Percentiles rank a stretch among this genome's conserved stretches.
phyloP scores from a whole-genome alignment of 108 stramenopile genomes.

The Schizochytrium sp. region DNA sequence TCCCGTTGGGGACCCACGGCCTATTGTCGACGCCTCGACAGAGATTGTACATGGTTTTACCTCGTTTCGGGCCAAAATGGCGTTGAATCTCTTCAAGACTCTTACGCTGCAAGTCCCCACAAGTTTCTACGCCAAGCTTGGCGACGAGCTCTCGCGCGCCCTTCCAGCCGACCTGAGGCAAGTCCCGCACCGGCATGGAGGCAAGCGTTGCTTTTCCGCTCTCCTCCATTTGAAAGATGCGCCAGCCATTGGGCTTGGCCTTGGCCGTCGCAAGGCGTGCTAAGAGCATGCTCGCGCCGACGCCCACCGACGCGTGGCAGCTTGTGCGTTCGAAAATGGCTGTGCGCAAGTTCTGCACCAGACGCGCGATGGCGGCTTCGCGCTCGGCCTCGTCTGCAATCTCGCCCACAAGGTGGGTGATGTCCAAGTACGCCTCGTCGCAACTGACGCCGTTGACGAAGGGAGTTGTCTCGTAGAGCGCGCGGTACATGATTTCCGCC shows the following conservation, averaged over 20 bases:
- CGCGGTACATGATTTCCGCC: slow-evolving; percentile 33
- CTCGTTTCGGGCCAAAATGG: not conserved
- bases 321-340: slow-evolving; percentile 28
- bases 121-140: not conserved
- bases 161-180: not conserved
- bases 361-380: not conserved
- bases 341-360: slow-evolving; percentile 20
- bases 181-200: not conserved
- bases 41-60: not conserved
- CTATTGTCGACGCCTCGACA: not conserved
- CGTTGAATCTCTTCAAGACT: not conserved
- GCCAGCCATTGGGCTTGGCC: slow-evolving; percentile 46
- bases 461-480: slow-evolving; percentile 30
- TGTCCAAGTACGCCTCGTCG: slow-evolving; percentile 48
- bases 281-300: slow-evolving; percentile 38
- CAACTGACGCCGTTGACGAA: slow-evolving; percentile 47
- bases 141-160: not conserved
- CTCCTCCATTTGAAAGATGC: slow-evolving; percentile 16
- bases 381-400: not conserved
- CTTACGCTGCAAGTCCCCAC: not conserved
- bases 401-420: slow-evolving; percentile 23
- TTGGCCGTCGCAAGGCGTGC: slow-evolving; percentile 41
- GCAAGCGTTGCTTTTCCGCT: not conserved
- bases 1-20: not conserved
- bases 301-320: slow-evolving; percentile 41